Evolutionary conservation across 2,329 filamentous ascomycete species (phyloP).

Genomic region (Thelonectria rubi): DNA sequence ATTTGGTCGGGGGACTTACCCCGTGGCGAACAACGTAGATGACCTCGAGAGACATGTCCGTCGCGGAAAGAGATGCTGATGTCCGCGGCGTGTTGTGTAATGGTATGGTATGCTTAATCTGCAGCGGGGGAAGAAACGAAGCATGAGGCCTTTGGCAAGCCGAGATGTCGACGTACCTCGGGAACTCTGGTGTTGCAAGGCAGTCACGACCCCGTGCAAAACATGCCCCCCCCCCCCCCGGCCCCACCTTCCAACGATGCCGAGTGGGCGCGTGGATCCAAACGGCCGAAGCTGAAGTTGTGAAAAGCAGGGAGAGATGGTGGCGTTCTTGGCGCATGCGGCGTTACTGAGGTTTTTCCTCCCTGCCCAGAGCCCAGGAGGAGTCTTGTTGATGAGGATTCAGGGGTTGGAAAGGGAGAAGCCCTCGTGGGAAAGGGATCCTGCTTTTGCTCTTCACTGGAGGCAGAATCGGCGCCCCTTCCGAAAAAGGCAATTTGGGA

Average conservation of each 20-base stretch:
- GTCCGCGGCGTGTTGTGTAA: not conserved
- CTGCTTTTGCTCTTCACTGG: too few species aligned
- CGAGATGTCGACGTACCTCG: conserved; percentile 11
- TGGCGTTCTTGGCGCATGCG: not conserved
- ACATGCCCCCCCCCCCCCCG: not conserved
- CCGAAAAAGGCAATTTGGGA: not conserved
- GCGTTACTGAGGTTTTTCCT: not conserved
- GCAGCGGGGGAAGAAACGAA: not conserved
- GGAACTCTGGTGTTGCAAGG: conserved; percentile 4
- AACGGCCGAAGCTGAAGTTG: not conserved
- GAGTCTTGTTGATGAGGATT: not conserved
- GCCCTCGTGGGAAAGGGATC: too few species aligned
- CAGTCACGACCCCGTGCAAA: conserved; percentile 12
- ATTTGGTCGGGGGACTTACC: conserved; percentile 58
- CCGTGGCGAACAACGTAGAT: conserved; percentile 81
- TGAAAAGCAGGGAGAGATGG: not conserved
- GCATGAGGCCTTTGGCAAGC: not conserved
- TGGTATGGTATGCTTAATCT: not conserved
- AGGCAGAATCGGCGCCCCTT: too few species aligned
- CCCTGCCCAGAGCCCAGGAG: not conserved
- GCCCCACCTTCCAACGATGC: conserved; percentile 12
- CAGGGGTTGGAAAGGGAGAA: not conserved
- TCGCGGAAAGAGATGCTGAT: not conserved
- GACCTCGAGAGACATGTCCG: conserved; percentile 69
- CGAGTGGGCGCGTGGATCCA: not conserved